Conservation (phyloP, 306 rosid genomes). For the Trichosanthes truncata region DNA sequence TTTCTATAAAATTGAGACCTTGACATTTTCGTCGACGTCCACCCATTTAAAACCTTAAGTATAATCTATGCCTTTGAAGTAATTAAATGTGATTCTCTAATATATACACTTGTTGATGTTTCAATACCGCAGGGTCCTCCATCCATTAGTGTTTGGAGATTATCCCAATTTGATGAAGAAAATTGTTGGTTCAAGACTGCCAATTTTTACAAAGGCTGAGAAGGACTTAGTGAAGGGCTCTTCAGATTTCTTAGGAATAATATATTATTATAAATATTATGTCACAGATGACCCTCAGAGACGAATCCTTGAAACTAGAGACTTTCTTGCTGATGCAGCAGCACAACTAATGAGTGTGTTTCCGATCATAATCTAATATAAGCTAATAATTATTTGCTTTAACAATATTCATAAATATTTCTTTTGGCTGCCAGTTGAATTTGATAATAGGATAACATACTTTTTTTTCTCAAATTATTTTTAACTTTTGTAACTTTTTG, state of each 20-base stretch:
- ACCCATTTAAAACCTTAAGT: too few relatives aligned
- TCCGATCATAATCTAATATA: neutral
- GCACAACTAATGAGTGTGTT: conserved; percentile 7
- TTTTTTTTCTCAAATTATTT: too few relatives aligned
- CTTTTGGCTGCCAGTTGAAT: too few relatives aligned
- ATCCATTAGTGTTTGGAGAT: conserved; percentile 55
- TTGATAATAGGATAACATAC: too few relatives aligned
- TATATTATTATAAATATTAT: conserved; percentile 16
- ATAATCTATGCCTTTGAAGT: too few relatives aligned
- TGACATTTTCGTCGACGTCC: too few relatives aligned
- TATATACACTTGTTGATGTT: too few relatives aligned
- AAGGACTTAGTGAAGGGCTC: conserved; percentile 39
- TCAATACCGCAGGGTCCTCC: conserved; percentile 24
- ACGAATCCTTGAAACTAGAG: conserved; percentile 24
- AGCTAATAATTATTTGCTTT: neutral
- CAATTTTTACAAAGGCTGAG: conserved; percentile 31
- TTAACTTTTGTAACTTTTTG: too few relatives aligned
- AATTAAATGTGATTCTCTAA: too few relatives aligned
- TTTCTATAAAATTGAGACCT: too few relatives aligned
- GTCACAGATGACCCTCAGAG: conserved; percentile 23
- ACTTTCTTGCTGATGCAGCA: conserved; percentile 21
- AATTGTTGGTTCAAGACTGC: conserved; percentile 45
- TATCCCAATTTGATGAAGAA: conserved; percentile 48
- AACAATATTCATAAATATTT: neutral
- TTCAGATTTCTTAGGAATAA: conserved; percentile 47